Conservation (phyloP, 176 grass and related monocot genomes). For the Bonia amplexicaulis region DNA sequence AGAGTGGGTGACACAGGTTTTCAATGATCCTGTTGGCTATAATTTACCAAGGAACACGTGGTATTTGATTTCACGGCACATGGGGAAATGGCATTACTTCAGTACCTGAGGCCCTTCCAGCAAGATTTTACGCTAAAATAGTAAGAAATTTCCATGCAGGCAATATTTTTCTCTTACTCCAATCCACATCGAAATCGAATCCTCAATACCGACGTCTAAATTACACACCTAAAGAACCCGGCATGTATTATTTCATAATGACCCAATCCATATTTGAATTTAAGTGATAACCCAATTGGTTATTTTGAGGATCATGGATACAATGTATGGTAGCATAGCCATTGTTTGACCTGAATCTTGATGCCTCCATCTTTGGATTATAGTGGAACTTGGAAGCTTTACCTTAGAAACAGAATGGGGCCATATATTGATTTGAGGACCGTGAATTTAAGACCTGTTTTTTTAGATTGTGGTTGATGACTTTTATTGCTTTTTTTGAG, state of each 20-base stretch:
- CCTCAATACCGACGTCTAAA: not conserved
- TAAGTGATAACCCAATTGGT: not conserved
- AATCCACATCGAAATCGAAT: not conserved
- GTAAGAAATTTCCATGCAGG: not conserved
- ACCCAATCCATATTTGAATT: not conserved
- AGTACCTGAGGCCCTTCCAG: not conserved
- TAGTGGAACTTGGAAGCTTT: not conserved
- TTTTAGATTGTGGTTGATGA: no score
- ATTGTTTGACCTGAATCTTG: not conserved
- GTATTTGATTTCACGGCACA: not conserved
- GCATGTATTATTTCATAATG: not conserved
- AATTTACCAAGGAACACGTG: not conserved
- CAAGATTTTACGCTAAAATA: not conserved
- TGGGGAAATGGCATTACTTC: not conserved
- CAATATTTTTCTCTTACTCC: not conserved
- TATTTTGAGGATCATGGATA: not conserved
- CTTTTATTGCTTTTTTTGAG: no score
- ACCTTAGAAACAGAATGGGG: slow-evolving; percentile 8
- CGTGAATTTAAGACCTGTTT: not conserved
- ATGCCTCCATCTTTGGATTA: not conserved
- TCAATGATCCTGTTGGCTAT: not conserved
- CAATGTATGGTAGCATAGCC: no score
- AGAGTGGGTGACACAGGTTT: not conserved
- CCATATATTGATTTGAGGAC: not conserved
- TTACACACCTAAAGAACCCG: not conserved